Conservation (phyloP, 2,329 filamentous ascomycete genomes). For the Pseudopithomyces maydicus region DNA sequence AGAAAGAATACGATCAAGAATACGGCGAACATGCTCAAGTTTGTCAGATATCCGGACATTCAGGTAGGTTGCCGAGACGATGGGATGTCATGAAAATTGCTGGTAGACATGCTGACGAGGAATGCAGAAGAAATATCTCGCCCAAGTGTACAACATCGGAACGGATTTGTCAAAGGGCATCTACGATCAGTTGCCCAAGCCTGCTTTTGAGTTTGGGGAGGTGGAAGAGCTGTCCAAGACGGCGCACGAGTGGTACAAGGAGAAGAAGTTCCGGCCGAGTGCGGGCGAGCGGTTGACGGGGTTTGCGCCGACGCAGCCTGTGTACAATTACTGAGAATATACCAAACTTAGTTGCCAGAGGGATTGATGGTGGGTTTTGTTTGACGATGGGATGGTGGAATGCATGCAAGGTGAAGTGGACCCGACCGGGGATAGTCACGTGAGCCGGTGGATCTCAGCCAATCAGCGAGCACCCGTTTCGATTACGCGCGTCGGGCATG, state of each 20-base stretch:
- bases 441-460: not conserved
- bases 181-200: constrained; percentile 52
- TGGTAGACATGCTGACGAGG: constrained; percentile 4
- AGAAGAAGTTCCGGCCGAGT: constrained; percentile 51
- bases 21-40: constrained; percentile 53
- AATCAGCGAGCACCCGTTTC: not conserved
- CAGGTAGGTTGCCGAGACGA: constrained; percentile 36
- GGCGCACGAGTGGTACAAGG: constrained; percentile 54
- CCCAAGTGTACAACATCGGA: constrained; percentile 57
- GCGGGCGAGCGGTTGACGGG: constrained; percentile 48
- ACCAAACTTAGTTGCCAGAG: not conserved
- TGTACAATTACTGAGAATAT: constrained; percentile 33
- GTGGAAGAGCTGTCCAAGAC: constrained; percentile 52
- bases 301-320: constrained; percentile 36
- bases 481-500: not conserved
- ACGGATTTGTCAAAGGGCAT: constrained; percentile 55
- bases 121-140: constrained; percentile 41
- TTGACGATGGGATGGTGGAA: not conserved
- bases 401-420: too few relatives aligned
- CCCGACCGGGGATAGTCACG: not conserved
- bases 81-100: not conserved
- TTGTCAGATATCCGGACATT: constrained; percentile 52
- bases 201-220: constrained; percentile 51
- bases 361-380: not conserved
- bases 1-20: constrained; percentile 55